phyloP scores from a whole-genome alignment of 2,329 filamentous ascomycete species.

The Xylariaceae sp. region DNA sequence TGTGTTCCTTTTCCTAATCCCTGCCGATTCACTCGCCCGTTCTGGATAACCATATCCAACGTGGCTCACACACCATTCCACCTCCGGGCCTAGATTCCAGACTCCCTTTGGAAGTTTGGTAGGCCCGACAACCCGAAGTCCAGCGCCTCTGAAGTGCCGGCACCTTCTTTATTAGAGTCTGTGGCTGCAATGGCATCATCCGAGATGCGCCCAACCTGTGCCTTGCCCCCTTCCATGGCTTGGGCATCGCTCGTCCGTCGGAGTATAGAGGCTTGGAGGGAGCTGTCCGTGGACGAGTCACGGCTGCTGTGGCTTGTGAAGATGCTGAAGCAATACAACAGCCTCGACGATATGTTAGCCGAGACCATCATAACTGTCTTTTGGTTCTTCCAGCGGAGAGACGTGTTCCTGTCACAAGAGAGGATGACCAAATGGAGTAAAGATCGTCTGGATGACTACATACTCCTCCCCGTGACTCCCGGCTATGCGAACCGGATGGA shows the following conservation, averaged over 20 bases:
- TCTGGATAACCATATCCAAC: too few relatives aligned
- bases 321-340: not conserved
- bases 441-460: constrained; percentile 19
- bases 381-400: constrained; percentile 15
- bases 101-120: too few relatives aligned
- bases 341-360: too few relatives aligned
- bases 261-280: constrained; percentile 1
- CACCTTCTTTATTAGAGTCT: too few relatives aligned
- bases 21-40: too few relatives aligned
- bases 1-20: too few relatives aligned
- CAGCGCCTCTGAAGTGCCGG: too few relatives aligned
- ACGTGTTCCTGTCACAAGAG: constrained; percentile 11
- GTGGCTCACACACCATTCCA: too few relatives aligned
- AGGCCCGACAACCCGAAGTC: too few relatives aligned
- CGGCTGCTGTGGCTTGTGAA: not conserved
- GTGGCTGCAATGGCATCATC: not conserved
- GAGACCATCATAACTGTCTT: constrained; percentile 1
- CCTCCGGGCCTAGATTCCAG: too few relatives aligned
- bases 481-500: constrained; percentile 18
- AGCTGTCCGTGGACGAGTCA: not conserved
- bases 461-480: constrained; percentile 19
- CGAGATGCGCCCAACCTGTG: not conserved
- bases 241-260: constrained; percentile 4
- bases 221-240: not conserved
- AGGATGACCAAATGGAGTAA: constrained; percentile 14